phyloP scores from a whole-genome alignment of 495 filamentous ascomycete genomes.

The Neurospora africana region DNA sequence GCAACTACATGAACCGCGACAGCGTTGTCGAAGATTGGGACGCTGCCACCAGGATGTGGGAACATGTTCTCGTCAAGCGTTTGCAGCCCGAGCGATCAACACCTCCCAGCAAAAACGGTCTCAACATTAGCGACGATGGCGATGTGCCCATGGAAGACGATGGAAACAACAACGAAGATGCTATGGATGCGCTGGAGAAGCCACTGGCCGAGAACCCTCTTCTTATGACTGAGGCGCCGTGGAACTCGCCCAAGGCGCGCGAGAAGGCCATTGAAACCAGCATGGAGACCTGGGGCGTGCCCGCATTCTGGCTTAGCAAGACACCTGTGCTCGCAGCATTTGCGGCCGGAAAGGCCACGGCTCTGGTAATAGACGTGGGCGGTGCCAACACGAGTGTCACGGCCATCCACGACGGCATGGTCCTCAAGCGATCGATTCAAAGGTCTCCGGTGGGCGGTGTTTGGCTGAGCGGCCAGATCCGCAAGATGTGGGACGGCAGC shows the following conservation, averaged over 20 bases:
- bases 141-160: conserved; percentile 47
- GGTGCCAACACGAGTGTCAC: conserved; percentile 85
- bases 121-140: conserved; percentile 41
- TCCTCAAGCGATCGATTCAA: conserved; percentile 79
- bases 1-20: conserved; percentile 83
- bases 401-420: conserved; percentile 86
- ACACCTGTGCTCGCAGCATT: conserved; percentile 55
- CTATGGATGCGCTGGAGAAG: conserved; percentile 58
- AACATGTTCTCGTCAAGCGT: conserved; percentile 60
- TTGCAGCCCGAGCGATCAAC: conserved; percentile 59
- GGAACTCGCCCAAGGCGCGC: conserved; percentile 77
- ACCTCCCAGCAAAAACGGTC: conserved; percentile 58
- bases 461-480: conserved; percentile 81
- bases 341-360: conserved; percentile 82
- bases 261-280: conserved; percentile 89
- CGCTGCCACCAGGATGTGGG: conserved; percentile 78
- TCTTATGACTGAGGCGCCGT: conserved; percentile 87
- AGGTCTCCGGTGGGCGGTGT: conserved; percentile 77
- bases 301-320: conserved; percentile 78
- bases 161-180: conserved; percentile 42
- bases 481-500: conserved; percentile 60
- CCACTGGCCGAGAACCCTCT: conserved; percentile 79
- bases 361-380: conserved; percentile 84
- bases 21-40: conserved; percentile 96
- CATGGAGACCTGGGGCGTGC: conserved; percentile 90